Evolutionary conservation across 352 stramenopile genomes (phyloP).

Genomic region (Phytopythium litorale): DNA sequence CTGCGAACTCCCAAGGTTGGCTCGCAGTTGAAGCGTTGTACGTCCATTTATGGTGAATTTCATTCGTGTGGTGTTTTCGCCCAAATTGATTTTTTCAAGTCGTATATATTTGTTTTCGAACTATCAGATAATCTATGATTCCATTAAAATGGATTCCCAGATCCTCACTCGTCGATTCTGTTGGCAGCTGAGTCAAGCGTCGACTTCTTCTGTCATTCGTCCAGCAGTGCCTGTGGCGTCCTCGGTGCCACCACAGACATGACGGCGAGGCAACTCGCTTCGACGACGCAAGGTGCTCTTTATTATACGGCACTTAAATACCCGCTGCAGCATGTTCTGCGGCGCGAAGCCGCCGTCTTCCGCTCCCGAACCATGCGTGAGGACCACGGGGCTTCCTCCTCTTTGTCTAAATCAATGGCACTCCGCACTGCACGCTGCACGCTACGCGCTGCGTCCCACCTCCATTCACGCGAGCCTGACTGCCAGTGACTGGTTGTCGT

Average conservation of each 20-base stretch:
- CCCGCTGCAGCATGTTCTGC: constrained; percentile 3
- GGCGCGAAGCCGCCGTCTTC: neutral
- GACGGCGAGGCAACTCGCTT: neutral
- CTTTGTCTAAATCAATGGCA: constrained; percentile 5
- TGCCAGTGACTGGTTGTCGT: neutral
- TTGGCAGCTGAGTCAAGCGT: neutral
- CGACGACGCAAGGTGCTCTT: neutral
- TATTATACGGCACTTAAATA: constrained; percentile 5
- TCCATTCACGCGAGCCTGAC: neutral
- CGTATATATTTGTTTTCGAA: no score
- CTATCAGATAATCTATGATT: no score
- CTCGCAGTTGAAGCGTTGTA: no score
- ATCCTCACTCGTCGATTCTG: neutral
- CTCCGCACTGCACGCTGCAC: neutral
- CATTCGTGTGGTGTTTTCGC: no score
- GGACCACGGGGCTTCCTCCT: constrained; percentile 2
- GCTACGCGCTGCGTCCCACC: neutral
- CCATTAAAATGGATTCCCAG: no score
- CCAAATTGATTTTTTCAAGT: no score
- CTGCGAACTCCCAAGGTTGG: no score
- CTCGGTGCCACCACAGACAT: neutral
- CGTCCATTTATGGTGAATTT: no score
- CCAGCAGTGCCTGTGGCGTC: no score
- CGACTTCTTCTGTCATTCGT: no score
- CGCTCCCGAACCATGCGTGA: neutral